Conservation (phyloP, 2,329 filamentous ascomycete genomes). For the Didymella glomerata region DNA sequence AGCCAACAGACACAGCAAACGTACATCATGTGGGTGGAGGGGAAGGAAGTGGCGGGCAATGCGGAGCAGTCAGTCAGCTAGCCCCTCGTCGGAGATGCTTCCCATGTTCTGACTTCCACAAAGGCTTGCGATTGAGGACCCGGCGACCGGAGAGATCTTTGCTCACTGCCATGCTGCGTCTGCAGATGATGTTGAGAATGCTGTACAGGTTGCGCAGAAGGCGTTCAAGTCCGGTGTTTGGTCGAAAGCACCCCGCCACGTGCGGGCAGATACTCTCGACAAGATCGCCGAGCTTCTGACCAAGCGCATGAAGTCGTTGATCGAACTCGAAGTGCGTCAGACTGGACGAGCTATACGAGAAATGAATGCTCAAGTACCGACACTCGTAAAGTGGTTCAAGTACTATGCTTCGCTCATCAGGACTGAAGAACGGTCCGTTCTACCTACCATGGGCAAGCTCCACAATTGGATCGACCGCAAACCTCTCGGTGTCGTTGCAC, state of each 20-base stretch:
- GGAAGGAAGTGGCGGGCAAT: conserved; percentile 52
- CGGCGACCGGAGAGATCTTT: conserved; percentile 62
- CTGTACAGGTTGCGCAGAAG: conserved; percentile 55
- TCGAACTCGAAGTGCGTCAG: conserved; percentile 70
- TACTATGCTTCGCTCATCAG: conserved; percentile 74
- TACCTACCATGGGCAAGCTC: conserved; percentile 68
- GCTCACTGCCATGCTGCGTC: conserved; percentile 62
- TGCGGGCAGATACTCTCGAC: conserved; percentile 70
- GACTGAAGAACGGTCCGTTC: conserved; percentile 71
- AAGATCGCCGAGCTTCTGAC: conserved; percentile 65
- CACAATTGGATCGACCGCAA: conserved; percentile 55
- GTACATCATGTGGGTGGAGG: conserved; percentile 55
- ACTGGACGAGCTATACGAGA: conserved; percentile 74
- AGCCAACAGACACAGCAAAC: conserved; percentile 14
- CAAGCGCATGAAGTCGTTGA: conserved; percentile 63
- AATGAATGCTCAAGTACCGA: conserved; percentile 74
- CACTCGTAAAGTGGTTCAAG: conserved; percentile 73
- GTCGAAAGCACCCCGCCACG: conserved; percentile 65
- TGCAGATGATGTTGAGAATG: conserved; percentile 54
- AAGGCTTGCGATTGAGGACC: conserved; percentile 64
- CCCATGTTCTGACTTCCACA: conserved; percentile 19
- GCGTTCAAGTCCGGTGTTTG: conserved; percentile 63
- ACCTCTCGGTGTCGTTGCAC: conserved; percentile 50
- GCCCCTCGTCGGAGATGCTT: conserved; percentile 22
- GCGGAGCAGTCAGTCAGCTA: conserved; percentile 58